Percentiles rank a stretch among this genome's conserved stretches.
phyloP scores from a whole-genome alignment of 805 yeast species.

The Kodamaea neixiangensis region DNA sequence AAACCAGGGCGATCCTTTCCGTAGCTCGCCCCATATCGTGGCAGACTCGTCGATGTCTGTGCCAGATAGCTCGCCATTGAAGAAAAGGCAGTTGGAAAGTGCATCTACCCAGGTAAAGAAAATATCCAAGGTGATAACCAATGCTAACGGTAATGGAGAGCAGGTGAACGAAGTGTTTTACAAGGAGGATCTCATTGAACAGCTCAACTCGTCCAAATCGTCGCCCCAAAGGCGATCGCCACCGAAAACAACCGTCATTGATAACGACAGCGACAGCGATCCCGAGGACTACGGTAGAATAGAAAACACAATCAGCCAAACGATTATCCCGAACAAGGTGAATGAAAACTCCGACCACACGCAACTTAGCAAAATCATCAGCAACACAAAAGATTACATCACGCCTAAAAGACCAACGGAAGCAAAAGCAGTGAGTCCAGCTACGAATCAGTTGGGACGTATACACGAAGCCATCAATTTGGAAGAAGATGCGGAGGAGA shows the following conservation, averaged over 20 bases:
- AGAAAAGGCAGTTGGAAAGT: conserved; percentile 11
- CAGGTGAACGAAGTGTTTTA: conserved; percentile 24
- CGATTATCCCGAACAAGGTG: conserved; percentile 17
- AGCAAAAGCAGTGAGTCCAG: conserved; percentile 32
- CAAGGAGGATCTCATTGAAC: conserved; percentile 27
- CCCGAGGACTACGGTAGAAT: conserved; percentile 25
- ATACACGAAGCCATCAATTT: conserved; percentile 20
- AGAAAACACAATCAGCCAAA: conserved; percentile 23
- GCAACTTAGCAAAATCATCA: conserved; percentile 20
- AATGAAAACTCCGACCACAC: conserved; percentile 14
- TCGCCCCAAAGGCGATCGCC: conserved; percentile 6
- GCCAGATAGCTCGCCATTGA: conserved; percentile 20
- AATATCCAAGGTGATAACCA: conserved; percentile 23
- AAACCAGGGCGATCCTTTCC: conserved; percentile 17
- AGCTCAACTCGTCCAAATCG: conserved; percentile 14
- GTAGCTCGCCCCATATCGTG: conserved; percentile 15
- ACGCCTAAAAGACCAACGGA: conserved; percentile 35
- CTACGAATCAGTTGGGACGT: conserved; percentile 25
- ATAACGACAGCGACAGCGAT: conserved; percentile 29
- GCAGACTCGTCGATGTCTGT: conserved; percentile 2
- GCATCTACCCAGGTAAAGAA: conserved; percentile 14
- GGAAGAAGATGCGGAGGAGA: conserved; percentile 14
- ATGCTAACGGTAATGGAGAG: conserved; percentile 18
- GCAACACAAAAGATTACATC: conserved; percentile 18
- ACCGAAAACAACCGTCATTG: conserved; percentile 17